Base-by-base conservation (phyloP, 495 filamentous ascomycete species). In the Symbiotaphrina buchneri region DNA sequence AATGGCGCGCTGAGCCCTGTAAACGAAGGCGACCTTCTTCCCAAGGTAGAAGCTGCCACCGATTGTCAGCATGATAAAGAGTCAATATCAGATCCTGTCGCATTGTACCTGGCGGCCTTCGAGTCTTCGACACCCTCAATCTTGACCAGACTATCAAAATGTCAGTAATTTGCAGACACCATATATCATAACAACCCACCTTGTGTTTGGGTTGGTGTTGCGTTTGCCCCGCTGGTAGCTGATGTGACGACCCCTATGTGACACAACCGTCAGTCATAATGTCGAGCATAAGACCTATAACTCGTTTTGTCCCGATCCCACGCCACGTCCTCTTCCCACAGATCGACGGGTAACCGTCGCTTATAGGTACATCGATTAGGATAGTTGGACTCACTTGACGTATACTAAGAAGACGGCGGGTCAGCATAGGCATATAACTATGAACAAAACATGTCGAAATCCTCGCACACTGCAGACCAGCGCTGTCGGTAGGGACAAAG, bases 1-100 rank as follows among this genome's bases (percentile, higher is more conserved):
- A 44, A 84, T 63, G 63, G 91, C 82, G 58, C 68, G 74, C 61
- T 77, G 71, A 38, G 73, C 87, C 42, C 83, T 77, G 65, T 95
- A 95, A 55, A 97, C 83, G 55, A 81, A 95, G 45, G 85, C 85
- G 51, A 93, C 68, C 59, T 76, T 81, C 71, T 97, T 94, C 63
- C 87, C 85, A 32, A 78, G 61, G 61, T 83, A 84, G 67, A 84
- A 85, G 55, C 68, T 78, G 42, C 28, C 28, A 16, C 20, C 6
- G 25, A 5, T 14, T 13, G n/a, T 31, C 5, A 18, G n/a, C 3
- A 5, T 13, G n/a, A 11, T 2, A 23, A 28, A 21, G n/a, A 10
- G 20, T 23, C 10, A 11, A 16, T 18, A 13, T 42, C 25, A 38
- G 32, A 1, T 27, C 6, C n/a, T 3, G 5, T 6, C 6, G 18